Conservation (phyloP, 805 yeast genomes). For the Schwanniomyces vanrijiae region DNA sequence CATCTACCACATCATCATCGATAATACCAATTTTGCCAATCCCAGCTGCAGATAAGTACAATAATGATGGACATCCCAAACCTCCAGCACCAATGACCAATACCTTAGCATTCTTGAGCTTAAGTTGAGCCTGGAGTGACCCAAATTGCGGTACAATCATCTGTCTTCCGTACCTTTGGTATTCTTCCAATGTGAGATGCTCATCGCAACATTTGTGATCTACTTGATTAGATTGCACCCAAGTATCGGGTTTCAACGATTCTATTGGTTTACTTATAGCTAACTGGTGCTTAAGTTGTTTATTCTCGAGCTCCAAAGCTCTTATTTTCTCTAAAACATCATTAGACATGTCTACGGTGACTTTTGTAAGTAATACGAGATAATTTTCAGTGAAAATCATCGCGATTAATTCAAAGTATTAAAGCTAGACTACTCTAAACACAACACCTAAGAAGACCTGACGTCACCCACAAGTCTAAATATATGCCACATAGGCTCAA, state of each 20-base stretch:
- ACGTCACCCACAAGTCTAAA: too few species aligned
- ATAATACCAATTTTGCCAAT: constrained; percentile 82
- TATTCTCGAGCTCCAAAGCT: constrained; percentile 17
- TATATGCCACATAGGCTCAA: not conserved
- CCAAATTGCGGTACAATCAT: constrained; percentile 88
- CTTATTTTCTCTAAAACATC: constrained; percentile 22
- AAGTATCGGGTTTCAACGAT: not conserved
- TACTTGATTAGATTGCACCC: too few species aligned
- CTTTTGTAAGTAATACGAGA: not conserved
- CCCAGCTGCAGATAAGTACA: constrained; percentile 87
- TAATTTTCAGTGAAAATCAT: not conserved
- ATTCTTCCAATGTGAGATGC: constrained; percentile 58
- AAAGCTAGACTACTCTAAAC: not conserved
- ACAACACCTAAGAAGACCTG: not conserved
- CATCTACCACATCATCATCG: constrained; percentile 83
- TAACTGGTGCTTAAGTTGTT: constrained; percentile 7
- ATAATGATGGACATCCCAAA: constrained; percentile 86
- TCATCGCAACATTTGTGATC: too few species aligned
- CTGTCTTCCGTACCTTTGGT: constrained; percentile 85
- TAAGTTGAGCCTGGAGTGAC: constrained; percentile 48
- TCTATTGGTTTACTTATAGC: not conserved
- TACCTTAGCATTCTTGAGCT: constrained; percentile 56
- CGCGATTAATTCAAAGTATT: not conserved
- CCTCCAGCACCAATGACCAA: constrained; percentile 97
- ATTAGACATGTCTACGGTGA: constrained; percentile 5